Percentiles rank a stretch among this genome's conserved stretches.
These are phyloP conservation scores for Pulveroboletus sp. DNA, from an alignment of 1,284 basidiomycete species.

Conservation along the genomic window DNA sequence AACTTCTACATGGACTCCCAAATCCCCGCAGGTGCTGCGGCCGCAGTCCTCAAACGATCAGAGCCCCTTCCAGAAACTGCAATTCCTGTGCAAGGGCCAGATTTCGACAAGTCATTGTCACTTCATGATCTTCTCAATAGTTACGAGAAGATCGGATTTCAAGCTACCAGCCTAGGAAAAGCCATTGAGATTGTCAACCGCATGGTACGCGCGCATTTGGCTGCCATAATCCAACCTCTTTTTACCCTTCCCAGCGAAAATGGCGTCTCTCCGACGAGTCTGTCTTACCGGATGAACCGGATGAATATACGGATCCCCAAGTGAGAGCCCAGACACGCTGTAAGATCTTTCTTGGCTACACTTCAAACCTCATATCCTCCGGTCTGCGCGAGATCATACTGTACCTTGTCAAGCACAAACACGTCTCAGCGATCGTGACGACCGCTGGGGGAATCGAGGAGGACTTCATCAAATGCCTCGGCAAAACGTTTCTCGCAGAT, in stretches of 20 bases:
- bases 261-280: constrained; percentile 87
- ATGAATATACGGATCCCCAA: constrained; percentile 58
- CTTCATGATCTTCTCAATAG: constrained; percentile 73
- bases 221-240: constrained; percentile 6
- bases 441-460: constrained; percentile 99
- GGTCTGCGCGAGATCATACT: constrained; percentile 93
- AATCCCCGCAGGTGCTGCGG: constrained; percentile 61
- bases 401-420: constrained; percentile 92
- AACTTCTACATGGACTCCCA: constrained; percentile 28
- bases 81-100: constrained; percentile 82
- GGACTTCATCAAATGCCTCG: constrained; percentile 98
- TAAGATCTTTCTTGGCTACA: constrained; percentile 96
- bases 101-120: constrained; percentile 75
- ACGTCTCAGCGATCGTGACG: constrained; percentile 90
- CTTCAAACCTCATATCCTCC: constrained; percentile 97
- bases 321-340: constrained; percentile 72
- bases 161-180: constrained; percentile 87
- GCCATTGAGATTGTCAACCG: constrained; percentile 90
- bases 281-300: constrained; percentile 63
- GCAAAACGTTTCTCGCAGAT: constrained; percentile 92
- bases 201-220: constrained; percentile 60
- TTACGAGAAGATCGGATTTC: constrained; percentile 94
- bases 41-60: constrained; percentile 78
- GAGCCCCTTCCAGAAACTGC: constrained; percentile 75
- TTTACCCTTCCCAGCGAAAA: constrained; percentile 51